Base-by-base conservation (phyloP, 2,329 filamentous ascomycete genomes). In the Aspergillus melleus region DNA sequence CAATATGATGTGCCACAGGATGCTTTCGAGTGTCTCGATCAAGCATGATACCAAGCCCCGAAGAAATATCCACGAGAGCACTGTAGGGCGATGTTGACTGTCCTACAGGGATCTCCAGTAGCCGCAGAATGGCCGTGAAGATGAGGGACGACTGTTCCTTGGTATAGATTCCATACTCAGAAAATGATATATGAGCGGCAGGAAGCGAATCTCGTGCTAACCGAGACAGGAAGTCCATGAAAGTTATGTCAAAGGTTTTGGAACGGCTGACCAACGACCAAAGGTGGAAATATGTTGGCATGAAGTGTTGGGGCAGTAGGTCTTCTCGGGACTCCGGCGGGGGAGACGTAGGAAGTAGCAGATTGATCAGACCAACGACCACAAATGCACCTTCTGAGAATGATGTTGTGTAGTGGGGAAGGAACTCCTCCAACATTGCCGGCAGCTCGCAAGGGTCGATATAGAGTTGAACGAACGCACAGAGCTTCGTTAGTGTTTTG, bases 11-110 rank as follows among this genome's bases (percentile, higher is more conserved):
- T 0, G 92, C 88, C 39, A 92, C 85, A 0, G 95, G 96, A 72
- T 96, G 92, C 76, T 96, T 97, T 70, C 96, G 91, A 71, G 89
- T 89, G 72, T 99, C 96, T 72, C 95, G 89, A 71, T 98, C 94
- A 36, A 99, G 82, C 76, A 95, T 91, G 26, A 94, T 82, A 12
- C 90, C 95, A 57, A 96, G 81, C 0, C 95, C 95, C 6, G 91
- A 88, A 11, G 90, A 87, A 44, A 92, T 86, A 74, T 99, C 95
- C 4, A 98, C 86, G 5, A 88, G 82, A 0, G 78, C 79, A 68
- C 90, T 91, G 72, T 99, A 99, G 0, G 95, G 91, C 1, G 94
- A 97, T 50, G 91, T 96, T 3, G 95, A 90, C 77, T 99, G 95
- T 2, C 95, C 94, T 12, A 99, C 95, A 2, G 95, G 95, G 57